Percentiles rank a stretch among this genome's conserved stretches.
These are phyloP conservation scores for Xylariaceae sp. DNA, from an alignment of 2,329 filamentous ascomycete species.

Conservation along the genomic window DNA sequence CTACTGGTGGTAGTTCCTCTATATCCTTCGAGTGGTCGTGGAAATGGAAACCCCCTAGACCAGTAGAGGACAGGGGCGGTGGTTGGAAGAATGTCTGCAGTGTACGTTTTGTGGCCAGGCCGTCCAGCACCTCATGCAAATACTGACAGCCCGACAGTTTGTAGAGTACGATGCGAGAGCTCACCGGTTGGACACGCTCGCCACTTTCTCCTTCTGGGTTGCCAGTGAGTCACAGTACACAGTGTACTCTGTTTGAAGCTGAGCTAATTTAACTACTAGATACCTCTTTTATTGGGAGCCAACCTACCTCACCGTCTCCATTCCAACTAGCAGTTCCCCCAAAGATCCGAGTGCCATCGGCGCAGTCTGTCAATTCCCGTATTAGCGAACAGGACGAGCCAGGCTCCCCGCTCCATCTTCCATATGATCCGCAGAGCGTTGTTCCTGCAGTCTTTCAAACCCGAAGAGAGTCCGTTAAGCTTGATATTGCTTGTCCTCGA, in stretches of 20 bases:
- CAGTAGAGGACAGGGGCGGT: slow-evolving; percentile 79
- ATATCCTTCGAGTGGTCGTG: slow-evolving; percentile 94
- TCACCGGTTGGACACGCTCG: slow-evolving; percentile 85
- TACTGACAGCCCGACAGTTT: slow-evolving; percentile 64
- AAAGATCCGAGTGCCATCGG: slow-evolving; percentile 82
- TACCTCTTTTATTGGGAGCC: slow-evolving; percentile 52
- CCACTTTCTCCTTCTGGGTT: slow-evolving; percentile 95
- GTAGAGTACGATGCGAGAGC: slow-evolving; percentile 96
- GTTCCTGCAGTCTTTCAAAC: slow-evolving; percentile 26
- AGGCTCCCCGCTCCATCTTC: slow-evolving; percentile 55
- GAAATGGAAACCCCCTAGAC: slow-evolving; percentile 94
- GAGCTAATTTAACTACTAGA: slow-evolving; percentile 46
- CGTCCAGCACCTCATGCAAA: slow-evolving; percentile 1
- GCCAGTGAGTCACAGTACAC: slow-evolving; percentile 63
- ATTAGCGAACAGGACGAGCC: slow-evolving; percentile 75
- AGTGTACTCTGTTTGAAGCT: slow-evolving; percentile 13
- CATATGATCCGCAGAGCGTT: slow-evolving; percentile 45
- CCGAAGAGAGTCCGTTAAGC: slow-evolving; percentile 68
- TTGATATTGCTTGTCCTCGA: slow-evolving; percentile 86
- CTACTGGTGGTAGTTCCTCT: slow-evolving; percentile 80
- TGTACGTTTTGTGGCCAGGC: slow-evolving; percentile 52
- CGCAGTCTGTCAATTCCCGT: slow-evolving; percentile 84
- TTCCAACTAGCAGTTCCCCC: slow-evolving; percentile 76
- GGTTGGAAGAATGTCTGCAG: slow-evolving; percentile 97
- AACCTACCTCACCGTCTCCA: slow-evolving; percentile 72